phyloP scores from a whole-genome alignment of 2,329 filamentous ascomycete species.

The Colletotrichum sp. region DNA sequence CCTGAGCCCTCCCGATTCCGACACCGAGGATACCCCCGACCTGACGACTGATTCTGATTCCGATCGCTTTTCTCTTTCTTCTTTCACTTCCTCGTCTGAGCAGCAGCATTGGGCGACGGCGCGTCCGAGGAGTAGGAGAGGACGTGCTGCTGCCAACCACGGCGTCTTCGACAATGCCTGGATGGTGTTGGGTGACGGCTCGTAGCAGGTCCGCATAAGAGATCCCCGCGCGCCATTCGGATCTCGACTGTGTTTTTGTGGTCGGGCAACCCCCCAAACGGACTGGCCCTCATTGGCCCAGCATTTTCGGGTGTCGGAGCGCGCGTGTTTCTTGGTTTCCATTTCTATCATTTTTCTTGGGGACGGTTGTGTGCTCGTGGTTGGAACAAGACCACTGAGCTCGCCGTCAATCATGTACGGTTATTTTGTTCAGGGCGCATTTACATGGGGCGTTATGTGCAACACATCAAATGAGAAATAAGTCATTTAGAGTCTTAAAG shows the following conservation, averaged over 20 bases:
- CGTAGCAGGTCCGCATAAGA: conserved; percentile 46
- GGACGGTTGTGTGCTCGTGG: conserved; percentile 10
- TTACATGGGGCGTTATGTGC: background rate
- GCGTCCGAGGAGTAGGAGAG: background rate
- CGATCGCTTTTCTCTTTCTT: background rate
- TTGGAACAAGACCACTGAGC: background rate
- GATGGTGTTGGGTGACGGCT: conserved; percentile 52
- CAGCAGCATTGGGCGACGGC: conserved; percentile 29
- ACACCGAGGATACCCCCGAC: conserved; percentile 40
- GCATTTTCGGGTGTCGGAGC: background rate
- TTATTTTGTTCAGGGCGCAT: background rate
- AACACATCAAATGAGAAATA: background rate
- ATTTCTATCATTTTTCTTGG: background rate
- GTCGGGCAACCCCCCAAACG: conserved; percentile 32
- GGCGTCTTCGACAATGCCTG: conserved; percentile 36
- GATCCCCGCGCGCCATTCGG: conserved; percentile 33
- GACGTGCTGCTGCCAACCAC: conserved; percentile 29
- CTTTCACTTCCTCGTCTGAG: conserved; percentile 30
- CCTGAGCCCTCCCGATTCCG: conserved; percentile 33
- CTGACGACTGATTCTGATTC: conserved; percentile 31
- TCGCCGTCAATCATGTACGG: background rate
- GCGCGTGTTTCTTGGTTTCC: background rate
- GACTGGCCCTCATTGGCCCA: conserved; percentile 41
- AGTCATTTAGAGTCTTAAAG: background rate
- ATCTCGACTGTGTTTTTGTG: conserved; percentile 27